These are phyloP conservation scores for Rhodotorula graminis DNA, from an alignment of 768 basidiomycete species.

Conservation along the genomic window DNA sequence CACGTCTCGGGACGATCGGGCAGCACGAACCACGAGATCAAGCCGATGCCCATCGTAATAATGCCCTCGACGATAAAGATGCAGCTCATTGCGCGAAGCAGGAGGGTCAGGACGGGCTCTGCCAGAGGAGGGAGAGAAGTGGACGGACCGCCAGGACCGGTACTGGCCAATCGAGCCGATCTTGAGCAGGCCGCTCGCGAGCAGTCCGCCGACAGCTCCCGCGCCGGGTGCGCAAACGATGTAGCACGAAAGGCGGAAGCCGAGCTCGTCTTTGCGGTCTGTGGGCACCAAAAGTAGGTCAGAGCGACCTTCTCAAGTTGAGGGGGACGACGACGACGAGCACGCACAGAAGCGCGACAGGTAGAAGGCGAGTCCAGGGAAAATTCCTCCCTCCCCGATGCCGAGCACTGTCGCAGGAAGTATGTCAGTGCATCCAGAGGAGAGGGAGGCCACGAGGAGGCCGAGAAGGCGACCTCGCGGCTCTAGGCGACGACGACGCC, in stretches of 20 bases:
- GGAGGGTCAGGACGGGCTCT: not conserved
- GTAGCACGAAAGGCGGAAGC: constrained; percentile 32
- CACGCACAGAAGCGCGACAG: constrained; percentile 9
- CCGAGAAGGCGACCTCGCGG: too few species aligned
- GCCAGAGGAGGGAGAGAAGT: too few species aligned
- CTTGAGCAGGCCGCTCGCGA: constrained; percentile 38
- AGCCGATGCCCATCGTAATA: constrained; percentile 29
- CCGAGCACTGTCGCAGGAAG: constrained; percentile 6
- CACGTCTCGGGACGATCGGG: constrained; percentile 26
- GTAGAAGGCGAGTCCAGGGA: constrained; percentile 30
- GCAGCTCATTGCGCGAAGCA: too few species aligned
- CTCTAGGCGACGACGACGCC: too few species aligned
- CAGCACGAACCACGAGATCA: constrained; percentile 28
- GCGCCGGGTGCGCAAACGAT: constrained; percentile 38
- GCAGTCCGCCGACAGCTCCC: constrained; percentile 40
- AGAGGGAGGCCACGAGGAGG: too few species aligned
- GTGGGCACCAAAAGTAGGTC: not conserved
- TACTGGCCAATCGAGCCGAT: constrained; percentile 1
- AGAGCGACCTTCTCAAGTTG: too few species aligned
- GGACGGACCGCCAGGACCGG: constrained; percentile 2
- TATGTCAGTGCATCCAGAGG: too few species aligned
- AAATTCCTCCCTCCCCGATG: constrained; percentile 20
- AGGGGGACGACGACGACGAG: too few species aligned
- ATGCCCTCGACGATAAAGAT: constrained; percentile 36
- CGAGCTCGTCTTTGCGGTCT: constrained; percentile 37